Base-by-base conservation (phyloP, 345 rosid genomes). In the Cochlearia excelsa region DNA sequence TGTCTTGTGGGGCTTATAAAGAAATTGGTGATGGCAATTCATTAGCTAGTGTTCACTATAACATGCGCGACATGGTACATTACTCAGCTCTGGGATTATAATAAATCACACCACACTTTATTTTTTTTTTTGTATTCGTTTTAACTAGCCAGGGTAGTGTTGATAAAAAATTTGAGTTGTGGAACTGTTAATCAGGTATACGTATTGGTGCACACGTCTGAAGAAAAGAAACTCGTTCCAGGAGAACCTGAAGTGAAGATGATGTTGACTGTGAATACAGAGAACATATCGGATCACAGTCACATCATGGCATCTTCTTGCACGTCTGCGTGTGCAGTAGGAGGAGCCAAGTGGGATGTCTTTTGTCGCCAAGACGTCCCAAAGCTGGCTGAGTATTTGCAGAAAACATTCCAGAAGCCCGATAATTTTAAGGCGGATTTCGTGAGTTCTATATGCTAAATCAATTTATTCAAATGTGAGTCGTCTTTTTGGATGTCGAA, bases 281-380 rank as follows among this genome's bases (percentile, higher is more conserved):
- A 55, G 38, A 50, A 51, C 30, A 16, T 11, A 50, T 11, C 46
- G 9, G 66, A 52, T 30, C 33, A 35, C 7, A 6, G 35, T 42
- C 41, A 29, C 47, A 34, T 49, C 35, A 4, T 69, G 64, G 64
- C 48, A 50, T 34, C 64, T 43, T 50, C 64, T 69, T 63, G 63
- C 40, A 48, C 63, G 60, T 52, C 68, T 69, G 53, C 67, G 23
- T 47, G 63, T 48, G 33, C 45, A 16, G 23, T 0, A 40, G 72
- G 84, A 4, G 97, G 92, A 69, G 82, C 77, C 44, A 68, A 46
- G 58, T 90, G 97, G 99, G 97, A 90, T 61, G 81, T 93, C 69
- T 93, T 93, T 44, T 72, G 79, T 50, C 84, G 83, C 70, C 85
- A 81, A 76, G 97, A 93, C 74, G 83, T 77, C 66, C 84, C 92